Percentiles rank a stretch among this genome's conserved stretches.
Conservation (phyloP, 768 basidiomycete species). For the Pleurotus eryngii region DNA sequence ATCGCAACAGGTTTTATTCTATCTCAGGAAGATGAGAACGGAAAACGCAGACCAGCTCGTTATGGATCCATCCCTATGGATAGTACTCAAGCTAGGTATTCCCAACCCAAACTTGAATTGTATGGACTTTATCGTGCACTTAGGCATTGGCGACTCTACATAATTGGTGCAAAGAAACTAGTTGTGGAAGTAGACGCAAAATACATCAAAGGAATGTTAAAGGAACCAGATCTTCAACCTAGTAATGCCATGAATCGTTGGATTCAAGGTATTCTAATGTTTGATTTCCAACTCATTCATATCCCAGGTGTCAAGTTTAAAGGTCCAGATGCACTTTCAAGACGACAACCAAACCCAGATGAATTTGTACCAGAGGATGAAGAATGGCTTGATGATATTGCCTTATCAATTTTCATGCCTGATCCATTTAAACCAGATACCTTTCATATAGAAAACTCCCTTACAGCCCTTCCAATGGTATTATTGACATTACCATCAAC, state of each 20-base stretch:
- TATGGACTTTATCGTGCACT: constrained; percentile 28
- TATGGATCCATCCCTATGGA: constrained; percentile 29
- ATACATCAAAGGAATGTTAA: not conserved
- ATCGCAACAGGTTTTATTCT: too few relatives aligned
- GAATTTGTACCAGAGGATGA: not conserved
- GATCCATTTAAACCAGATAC: too few relatives aligned
- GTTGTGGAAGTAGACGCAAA: not conserved
- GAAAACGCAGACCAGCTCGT: constrained; percentile 11
- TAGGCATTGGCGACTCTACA: constrained; percentile 13
- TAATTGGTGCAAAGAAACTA: constrained; percentile 14
- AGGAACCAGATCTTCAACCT: not conserved
- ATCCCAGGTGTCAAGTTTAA: constrained; percentile 22
- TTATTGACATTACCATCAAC: too few relatives aligned
- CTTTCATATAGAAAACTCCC: too few relatives aligned
- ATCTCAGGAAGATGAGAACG: too few relatives aligned
- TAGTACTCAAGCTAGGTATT: constrained; percentile 22
- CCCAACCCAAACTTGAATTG: constrained; percentile 31
- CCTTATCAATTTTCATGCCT: not conserved
- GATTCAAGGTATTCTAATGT: too few relatives aligned
- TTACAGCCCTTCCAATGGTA: too few relatives aligned
- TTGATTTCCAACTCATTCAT: constrained; percentile 16
- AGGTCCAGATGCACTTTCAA: constrained; percentile 20
- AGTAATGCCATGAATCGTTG: too few relatives aligned
- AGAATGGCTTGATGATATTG: not conserved
- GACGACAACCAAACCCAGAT: constrained; percentile 8